Percentiles rank a stretch among this genome's conserved stretches.
Evolutionary conservation across 805 yeast genomes (phyloP).

Genomic region (Debaryomyces prosopidis): DNA sequence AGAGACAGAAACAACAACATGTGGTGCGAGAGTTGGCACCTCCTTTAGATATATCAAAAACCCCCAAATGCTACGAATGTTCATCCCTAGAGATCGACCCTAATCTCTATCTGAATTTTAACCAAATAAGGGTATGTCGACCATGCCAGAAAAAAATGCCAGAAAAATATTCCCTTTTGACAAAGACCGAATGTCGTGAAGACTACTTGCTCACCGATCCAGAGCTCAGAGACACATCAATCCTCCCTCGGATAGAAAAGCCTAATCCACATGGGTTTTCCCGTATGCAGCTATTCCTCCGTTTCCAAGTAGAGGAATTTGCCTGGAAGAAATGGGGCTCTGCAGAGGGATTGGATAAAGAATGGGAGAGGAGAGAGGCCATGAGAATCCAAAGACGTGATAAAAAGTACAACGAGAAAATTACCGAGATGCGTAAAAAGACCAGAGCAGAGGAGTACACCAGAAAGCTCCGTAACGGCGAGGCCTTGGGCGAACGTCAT

Average conservation of each 20-base stretch:
- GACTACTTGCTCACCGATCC: constrained; percentile 95
- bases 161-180: constrained; percentile 84
- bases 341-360: constrained; percentile 83
- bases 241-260: constrained; percentile 78
- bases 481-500: constrained; percentile 59
- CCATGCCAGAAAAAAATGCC: constrained; percentile 71
- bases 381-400: constrained; percentile 73
- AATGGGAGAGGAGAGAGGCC: constrained; percentile 83
- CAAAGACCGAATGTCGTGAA: constrained; percentile 93
- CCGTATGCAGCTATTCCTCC: constrained; percentile 86
- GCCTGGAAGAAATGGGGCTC: constrained; percentile 96
- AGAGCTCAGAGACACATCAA: constrained; percentile 68
- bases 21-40: constrained; percentile 60
- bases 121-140: constrained; percentile 70
- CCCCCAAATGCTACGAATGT: constrained; percentile 86
- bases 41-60: constrained; percentile 67
- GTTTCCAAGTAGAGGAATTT: constrained; percentile 91
- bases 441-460: constrained; percentile 92
- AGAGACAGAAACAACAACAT: constrained; percentile 40
- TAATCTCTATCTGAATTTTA: constrained; percentile 66
- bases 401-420: constrained; percentile 71
- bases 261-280: constrained; percentile 95
- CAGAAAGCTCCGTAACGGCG: constrained; percentile 60
- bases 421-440: constrained; percentile 84
- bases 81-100: constrained; percentile 77